Evolutionary conservation across 2,329 filamentous ascomycete species (phyloP).

Genomic region (Fusarium protoensiforme): DNA sequence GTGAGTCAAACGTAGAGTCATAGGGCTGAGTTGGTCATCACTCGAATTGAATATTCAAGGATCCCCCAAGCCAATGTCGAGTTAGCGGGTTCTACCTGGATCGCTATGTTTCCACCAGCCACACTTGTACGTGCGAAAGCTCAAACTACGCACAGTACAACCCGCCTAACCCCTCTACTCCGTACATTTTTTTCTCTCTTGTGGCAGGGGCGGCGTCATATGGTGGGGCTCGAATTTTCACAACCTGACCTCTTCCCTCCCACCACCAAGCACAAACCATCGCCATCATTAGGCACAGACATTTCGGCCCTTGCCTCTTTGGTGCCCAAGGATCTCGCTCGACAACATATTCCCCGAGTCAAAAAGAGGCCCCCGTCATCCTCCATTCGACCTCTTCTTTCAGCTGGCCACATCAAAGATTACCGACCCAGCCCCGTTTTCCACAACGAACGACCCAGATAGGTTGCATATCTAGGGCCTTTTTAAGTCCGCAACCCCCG

Average conservation of each 20-base stretch:
- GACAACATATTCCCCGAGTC: constrained; percentile 1
- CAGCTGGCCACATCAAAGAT: neutral
- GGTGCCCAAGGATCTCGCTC: constrained; percentile 38
- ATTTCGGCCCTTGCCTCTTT: constrained; percentile 30
- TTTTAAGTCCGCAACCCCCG: constrained; percentile 37
- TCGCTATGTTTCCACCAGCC: neutral
- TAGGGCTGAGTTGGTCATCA: neutral
- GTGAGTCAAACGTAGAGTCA: constrained; percentile 1
- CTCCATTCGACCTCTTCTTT: constrained; percentile 5
- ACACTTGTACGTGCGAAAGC: constrained; percentile 4
- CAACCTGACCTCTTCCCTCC: constrained; percentile 42
- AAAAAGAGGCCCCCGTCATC: constrained; percentile 3
- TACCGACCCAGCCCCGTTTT: constrained; percentile 25
- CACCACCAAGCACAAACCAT: constrained; percentile 43
- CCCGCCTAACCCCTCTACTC: constrained; percentile 39
- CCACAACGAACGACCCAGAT: constrained; percentile 12
- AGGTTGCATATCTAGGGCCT: constrained; percentile 36
- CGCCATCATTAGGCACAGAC: constrained; percentile 38
- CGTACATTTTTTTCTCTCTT: constrained; percentile 6
- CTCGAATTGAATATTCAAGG: neutral
- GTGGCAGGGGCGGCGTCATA: constrained; percentile 44
- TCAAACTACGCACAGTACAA: constrained; percentile 8
- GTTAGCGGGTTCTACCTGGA: constrained; percentile 16
- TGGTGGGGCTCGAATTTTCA: constrained; percentile 57
- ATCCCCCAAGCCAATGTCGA: neutral